Evolutionary conservation across 805 yeast species (phyloP).

Genomic region (Peterozyma xylosa): DNA sequence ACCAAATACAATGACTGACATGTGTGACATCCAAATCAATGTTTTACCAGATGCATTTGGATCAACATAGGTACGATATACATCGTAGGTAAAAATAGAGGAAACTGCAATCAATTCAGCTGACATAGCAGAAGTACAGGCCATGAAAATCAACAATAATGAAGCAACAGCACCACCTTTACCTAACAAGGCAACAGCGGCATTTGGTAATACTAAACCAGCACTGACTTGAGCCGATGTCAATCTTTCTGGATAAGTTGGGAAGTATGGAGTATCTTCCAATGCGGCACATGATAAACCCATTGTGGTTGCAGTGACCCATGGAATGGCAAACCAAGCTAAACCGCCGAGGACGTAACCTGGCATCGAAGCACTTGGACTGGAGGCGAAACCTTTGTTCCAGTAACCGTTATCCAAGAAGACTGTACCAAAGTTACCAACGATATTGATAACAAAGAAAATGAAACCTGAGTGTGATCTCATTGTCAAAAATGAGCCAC

Average conservation of each 20-base stretch:
- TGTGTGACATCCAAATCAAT: conserved; percentile 63
- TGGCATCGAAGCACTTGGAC: conserved; percentile 78
- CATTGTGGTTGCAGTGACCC: conserved; percentile 74
- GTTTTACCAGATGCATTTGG: conserved; percentile 72
- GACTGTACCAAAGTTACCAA: conserved; percentile 87
- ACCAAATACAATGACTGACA: conserved; percentile 49
- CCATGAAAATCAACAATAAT: conserved; percentile 77
- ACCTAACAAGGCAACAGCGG: conserved; percentile 81
- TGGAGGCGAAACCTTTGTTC: conserved; percentile 82
- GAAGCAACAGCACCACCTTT: conserved; percentile 85
- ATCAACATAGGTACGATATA: conserved; percentile 73
- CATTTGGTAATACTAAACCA: conserved; percentile 73
- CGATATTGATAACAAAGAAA: conserved; percentile 80
- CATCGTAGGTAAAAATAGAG: conserved; percentile 77
- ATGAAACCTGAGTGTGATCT: conserved; percentile 80
- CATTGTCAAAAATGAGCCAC: conserved; percentile 87
- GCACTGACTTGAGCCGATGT: conserved; percentile 64
- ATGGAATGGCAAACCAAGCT: conserved; percentile 89
- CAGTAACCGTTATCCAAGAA: conserved; percentile 84
- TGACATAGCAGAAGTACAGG: conserved; percentile 87
- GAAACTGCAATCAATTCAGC: conserved; percentile 88
- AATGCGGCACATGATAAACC: conserved; percentile 79
- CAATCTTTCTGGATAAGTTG: conserved; percentile 67
- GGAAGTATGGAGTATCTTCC: conserved; percentile 65
- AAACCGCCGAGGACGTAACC: conserved; percentile 86